Percentiles rank a stretch among this genome's conserved stretches.
These are phyloP conservation scores for Glarea lozoyensis DNA, from an alignment of 495 filamentous ascomycete genomes.

Conservation along the genomic window DNA sequence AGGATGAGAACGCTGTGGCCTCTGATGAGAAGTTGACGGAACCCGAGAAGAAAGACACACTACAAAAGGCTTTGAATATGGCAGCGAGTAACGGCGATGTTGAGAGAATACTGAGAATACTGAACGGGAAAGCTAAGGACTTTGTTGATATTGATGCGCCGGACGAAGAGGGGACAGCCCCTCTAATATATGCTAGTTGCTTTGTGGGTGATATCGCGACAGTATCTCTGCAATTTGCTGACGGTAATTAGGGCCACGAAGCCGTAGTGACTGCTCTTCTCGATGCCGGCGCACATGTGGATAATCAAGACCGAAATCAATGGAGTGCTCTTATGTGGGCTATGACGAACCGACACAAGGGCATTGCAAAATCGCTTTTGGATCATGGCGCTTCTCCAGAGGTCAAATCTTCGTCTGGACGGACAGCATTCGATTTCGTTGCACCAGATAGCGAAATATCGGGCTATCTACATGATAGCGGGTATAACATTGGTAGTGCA, in stretches of 20 bases:
- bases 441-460: slow-evolving; percentile 94
- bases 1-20: slow-evolving; percentile 73
- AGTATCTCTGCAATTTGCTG: too few relatives aligned
- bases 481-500: slow-evolving; percentile 78
- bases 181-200: slow-evolving; percentile 96
- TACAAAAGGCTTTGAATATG: slow-evolving; percentile 89
- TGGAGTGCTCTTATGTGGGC: slow-evolving; percentile 99
- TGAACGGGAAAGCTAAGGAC: slow-evolving; percentile 62
- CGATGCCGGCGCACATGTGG: slow-evolving; percentile 79
- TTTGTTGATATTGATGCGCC: slow-evolving; percentile 84
- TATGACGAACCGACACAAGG: slow-evolving; percentile 96
- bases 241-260: slow-evolving; percentile 66
- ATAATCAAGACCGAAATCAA: slow-evolving; percentile 88
- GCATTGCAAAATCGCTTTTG: slow-evolving; percentile 82
- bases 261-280: slow-evolving; percentile 78
- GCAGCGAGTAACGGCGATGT: slow-evolving; percentile 95
- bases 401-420: slow-evolving; percentile 84
- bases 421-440: slow-evolving; percentile 95
- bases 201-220: slow-evolving; percentile 84
- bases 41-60: slow-evolving; percentile 64
- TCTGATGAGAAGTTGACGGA: slow-evolving; percentile 63
- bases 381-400: slow-evolving; percentile 94
- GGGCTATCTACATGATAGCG: slow-evolving; percentile 85
- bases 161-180: slow-evolving; percentile 90
- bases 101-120: slow-evolving; percentile 65